Evolutionary conservation across 148 eudicot genomes (phyloP).

Genomic region (Agrostemma githago): DNA sequence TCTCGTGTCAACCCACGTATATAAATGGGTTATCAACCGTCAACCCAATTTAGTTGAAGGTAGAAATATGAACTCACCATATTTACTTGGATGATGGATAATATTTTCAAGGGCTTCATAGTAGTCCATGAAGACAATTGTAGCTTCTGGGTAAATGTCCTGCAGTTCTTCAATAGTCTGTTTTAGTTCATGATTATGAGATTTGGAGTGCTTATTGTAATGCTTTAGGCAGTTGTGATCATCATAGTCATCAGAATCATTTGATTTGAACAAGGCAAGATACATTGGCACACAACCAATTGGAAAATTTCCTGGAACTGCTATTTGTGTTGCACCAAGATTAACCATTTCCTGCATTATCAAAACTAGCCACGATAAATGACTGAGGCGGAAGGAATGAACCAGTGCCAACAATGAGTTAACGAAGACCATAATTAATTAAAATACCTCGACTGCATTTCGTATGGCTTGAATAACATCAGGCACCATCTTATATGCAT

Average conservation of each 20-base stretch:
- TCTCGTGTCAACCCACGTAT: no score
- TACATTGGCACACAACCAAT: constrained; percentile 31
- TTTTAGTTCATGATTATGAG: constrained; percentile 23
- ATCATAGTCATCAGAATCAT: constrained; percentile 24
- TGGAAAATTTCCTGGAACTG: constrained; percentile 36
- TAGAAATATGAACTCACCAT: constrained; percentile 17
- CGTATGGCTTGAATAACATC: constrained; percentile 12
- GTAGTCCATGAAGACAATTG: constrained; percentile 29
- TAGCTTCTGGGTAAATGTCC: constrained; percentile 9
- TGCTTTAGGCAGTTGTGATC: constrained; percentile 24
- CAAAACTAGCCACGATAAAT: not conserved
- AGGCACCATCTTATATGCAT: constrained; percentile 1
- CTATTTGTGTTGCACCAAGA: constrained; percentile 27
- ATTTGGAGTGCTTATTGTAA: constrained; percentile 17
- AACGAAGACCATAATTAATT: no score
- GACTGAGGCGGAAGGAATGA: no score
- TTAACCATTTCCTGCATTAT: constrained; percentile 29
- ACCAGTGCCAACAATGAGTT: no score
- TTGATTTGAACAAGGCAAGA: constrained; percentile 15
- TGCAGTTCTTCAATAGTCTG: constrained; percentile 17
- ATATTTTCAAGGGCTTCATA: constrained; percentile 17
- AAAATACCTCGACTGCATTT: constrained; percentile 9
- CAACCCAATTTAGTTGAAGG: not conserved
- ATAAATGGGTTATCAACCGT: no score
- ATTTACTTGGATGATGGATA: constrained; percentile 15